Percentiles rank a stretch among this genome's conserved stretches.
Evolutionary conservation across 305 asterid species (phyloP).

Genomic region (Ajuga reptans): DNA sequence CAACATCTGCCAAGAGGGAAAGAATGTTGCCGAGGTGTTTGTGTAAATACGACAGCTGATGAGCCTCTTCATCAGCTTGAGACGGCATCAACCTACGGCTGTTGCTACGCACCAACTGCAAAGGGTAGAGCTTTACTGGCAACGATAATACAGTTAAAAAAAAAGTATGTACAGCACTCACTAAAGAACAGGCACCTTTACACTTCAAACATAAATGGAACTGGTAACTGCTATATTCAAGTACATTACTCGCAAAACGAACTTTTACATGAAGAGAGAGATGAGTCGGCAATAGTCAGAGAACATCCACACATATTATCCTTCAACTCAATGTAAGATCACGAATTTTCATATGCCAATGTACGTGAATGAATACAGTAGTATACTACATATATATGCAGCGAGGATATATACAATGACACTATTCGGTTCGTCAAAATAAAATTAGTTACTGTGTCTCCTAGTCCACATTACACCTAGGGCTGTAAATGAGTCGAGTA

Average conservation of each 20-base stretch:
- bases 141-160: constrained; percentile 14
- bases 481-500: too few relatives aligned
- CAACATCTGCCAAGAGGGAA: constrained; percentile 75
- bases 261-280: neutral
- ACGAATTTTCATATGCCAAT: neutral
- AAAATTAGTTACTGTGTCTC: neutral
- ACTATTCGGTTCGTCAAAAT: neutral
- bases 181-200: too few relatives aligned
- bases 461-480: neutral
- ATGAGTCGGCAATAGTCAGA: neutral
- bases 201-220: too few relatives aligned
- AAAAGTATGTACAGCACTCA: neutral
- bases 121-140: constrained; percentile 8
- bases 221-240: too few relatives aligned
- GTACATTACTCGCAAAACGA: too few relatives aligned
- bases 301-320: neutral
- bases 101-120: constrained; percentile 92
- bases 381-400: neutral
- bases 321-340: neutral
- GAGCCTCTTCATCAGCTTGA: constrained; percentile 96
- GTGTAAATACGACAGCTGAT: constrained; percentile 85
- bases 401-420: too few relatives aligned
- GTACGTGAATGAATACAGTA: neutral
- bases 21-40: constrained; percentile 77
- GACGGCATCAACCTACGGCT: constrained; percentile 92